phyloP scores from a whole-genome alignment of 805 yeast genomes.

The Myxozyma melibiosi region DNA sequence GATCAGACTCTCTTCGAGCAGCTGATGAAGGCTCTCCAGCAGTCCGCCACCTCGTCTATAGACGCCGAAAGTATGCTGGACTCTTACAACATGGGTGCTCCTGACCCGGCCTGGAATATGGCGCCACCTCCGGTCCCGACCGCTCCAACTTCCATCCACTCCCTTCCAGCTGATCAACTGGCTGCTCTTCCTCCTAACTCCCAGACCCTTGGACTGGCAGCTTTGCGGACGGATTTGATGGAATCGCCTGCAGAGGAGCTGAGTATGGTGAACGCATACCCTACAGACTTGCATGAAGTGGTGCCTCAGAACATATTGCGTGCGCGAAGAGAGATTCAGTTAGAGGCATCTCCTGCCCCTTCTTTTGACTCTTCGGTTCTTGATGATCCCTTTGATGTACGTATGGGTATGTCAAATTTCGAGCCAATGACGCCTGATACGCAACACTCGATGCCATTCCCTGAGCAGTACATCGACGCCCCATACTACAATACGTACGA shows the following conservation, averaged over 20 bases:
- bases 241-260: neutral
- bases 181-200: neutral
- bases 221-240: neutral
- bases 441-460: constrained; percentile 18
- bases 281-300: neutral
- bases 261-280: neutral
- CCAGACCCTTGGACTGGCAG: neutral
- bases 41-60: constrained; percentile 24
- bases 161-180: neutral
- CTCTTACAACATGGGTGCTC: constrained; percentile 29
- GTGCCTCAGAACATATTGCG: constrained; percentile 1
- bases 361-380: constrained; percentile 23
- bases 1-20: constrained; percentile 44
- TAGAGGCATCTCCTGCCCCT: constrained; percentile 27
- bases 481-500: constrained; percentile 7
- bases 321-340: neutral
- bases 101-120: constrained; percentile 19
- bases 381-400: constrained; percentile 14
- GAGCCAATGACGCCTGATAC: constrained; percentile 34
- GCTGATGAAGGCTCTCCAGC: constrained; percentile 36
- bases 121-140: constrained; percentile 16
- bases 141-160: neutral
- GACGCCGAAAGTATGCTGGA: constrained; percentile 33
- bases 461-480: constrained; percentile 10
- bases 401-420: constrained; percentile 1